Base-by-base conservation (phyloP, 202 grass and related monocot species). In the Dendrocalamus latiflorus region DNA sequence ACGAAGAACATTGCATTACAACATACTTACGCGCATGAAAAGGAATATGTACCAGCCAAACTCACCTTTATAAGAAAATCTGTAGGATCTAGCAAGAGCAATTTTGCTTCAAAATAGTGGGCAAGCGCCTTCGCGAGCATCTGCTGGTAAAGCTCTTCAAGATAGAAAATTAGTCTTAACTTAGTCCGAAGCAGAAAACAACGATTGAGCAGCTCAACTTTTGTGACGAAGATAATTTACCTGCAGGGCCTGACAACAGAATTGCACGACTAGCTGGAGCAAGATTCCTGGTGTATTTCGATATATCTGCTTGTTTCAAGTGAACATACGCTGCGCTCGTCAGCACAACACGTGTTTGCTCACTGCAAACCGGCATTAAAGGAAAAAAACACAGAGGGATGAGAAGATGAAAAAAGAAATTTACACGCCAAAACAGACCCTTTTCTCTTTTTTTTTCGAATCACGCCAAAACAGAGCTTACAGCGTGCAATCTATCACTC, bases 101-200 rank as follows among this genome's bases (percentile, higher is more conserved):
- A 86, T 81, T 93, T 98, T 1, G 95, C 85, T 60, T 98, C 89
- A 43, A 98, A 98, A 62, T 84, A 93, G 70, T 98, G 93, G 6
- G 95, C 93, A 28, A 98, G 89, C 24, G 95, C 95, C 84, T 91
- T 98, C 4, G 91, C 93, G 55, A 98, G 95, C 93, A 98, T 93
- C 81, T 98, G 95, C 85, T 98, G 93, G 78, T 98, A 98, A 79
- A 90, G 83, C 77, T 98, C 95, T 98, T 90, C 74, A 89, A 83
- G 65, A 83, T 41, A 73, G 57, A 45, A 78, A 58, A 49, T 86
- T 57, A 54, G 78, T 54, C 21, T 79, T 38, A 86, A 88, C 22
- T 84, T 41, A 71, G 82, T 84, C 60, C 44, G 18, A 54, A 54
- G 58, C 30, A 85, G 21, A 28, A 33, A 53, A 37, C 16, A 71